These are phyloP conservation scores for Sclerotinia trifoliorum DNA, from an alignment of 2,329 filamentous ascomycete species.

Conservation along the genomic window DNA sequence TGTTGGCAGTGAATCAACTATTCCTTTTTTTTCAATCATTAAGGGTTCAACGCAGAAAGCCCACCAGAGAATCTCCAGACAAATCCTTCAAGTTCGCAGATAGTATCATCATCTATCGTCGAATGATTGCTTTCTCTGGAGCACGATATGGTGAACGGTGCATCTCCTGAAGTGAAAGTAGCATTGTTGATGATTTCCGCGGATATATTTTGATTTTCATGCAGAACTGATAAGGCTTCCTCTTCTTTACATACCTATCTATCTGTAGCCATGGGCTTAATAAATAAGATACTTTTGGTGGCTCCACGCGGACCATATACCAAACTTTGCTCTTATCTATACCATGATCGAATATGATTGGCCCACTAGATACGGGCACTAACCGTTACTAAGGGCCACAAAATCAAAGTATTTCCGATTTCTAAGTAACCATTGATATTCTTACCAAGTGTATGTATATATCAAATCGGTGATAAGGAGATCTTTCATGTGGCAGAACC, in stretches of 20 bases:
- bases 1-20: neutral
- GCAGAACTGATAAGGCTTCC: neutral
- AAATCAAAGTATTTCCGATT: conserved; percentile 17
- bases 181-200: conserved; percentile 16
- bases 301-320: neutral
- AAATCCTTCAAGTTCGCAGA: neutral
- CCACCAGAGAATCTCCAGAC: neutral
- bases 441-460: too few species aligned
- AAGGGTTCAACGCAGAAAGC: neutral
- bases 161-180: neutral
- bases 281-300: neutral
- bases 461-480: neutral
- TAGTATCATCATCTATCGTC: neutral
- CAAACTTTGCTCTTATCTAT: conserved; percentile 14
- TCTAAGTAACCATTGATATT: neutral
- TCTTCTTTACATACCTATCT: neutral
- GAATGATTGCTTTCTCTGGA: neutral
- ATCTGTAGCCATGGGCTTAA: conserved; percentile 8
- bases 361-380: neutral
- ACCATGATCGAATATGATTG: conserved; percentile 7
- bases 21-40: neutral
- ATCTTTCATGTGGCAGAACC: neutral
- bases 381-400: conserved; percentile 5
- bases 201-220: conserved; percentile 1
- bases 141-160: conserved; percentile 7